Base-by-base conservation (phyloP, 495 filamentous ascomycete species). In the Parmelia sp. region DNA sequence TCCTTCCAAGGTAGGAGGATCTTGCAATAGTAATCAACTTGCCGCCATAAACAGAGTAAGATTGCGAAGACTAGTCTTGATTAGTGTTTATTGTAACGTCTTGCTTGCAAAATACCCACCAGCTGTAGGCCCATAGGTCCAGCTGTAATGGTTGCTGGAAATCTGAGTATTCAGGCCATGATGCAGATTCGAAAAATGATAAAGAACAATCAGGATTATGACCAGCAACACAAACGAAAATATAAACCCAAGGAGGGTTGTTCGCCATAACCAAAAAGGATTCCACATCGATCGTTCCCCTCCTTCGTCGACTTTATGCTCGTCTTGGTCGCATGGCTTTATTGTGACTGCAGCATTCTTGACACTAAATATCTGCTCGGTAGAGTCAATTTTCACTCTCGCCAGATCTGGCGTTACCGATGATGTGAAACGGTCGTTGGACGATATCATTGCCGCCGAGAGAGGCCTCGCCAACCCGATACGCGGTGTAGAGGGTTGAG, bases 261-360 rank as follows among this genome's bases (percentile, higher is more conserved):
- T 51, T 14, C 47, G 47, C 47, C 47, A 51, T 51, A 51, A 25
- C 47, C 47, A 51, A 17, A 51, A 51, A 29, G 47, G 47, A 51
- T 51, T 51, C 47, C 47, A 51, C 47, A 51, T 51, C 29, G 23
- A 10, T 29, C 23, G 47, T 51, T 14, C 25, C 25, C 14, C 29
- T 29, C 25, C 47, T 8, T 51, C 14, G 10, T 51, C 25, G 11
- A 12, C 7, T 51, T 17, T 12, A 15, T 51, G 27, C 25, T 15
- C 25, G 0, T 51, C 0, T 15, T 27, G 25, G 4, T 29, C 17
- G 23, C 12, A 51, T 51, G 47, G 47, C 47, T 51, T 25, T 29
- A 12, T 29, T 51, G 14, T 29, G 23, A 51, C 14, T 15, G 11
- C 6, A 15, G 47, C 4, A 15, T 15, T 51, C 25, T 51, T 51